Percentiles rank a stretch among this genome's conserved stretches.
Evolutionary conservation across 768 basidiomycete species (phyloP).

Genomic region (Pholiota molesta): DNA sequence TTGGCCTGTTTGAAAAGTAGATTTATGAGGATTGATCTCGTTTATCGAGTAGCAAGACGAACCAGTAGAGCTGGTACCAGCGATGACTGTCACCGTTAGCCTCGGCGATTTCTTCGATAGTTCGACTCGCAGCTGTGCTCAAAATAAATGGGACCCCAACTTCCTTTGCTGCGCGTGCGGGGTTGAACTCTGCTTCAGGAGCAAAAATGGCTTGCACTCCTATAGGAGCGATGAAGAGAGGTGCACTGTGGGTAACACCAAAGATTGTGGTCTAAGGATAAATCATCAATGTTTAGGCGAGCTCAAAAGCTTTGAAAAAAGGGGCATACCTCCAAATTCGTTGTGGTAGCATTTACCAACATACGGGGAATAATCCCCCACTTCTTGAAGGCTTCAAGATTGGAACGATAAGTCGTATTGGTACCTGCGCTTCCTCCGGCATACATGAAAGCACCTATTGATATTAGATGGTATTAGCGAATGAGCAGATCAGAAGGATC

Average conservation of each 20-base stretch:
- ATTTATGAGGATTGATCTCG: not conserved
- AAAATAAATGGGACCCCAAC: slow-evolving; percentile 72
- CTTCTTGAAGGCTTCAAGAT: slow-evolving; percentile 62
- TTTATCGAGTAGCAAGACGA: slow-evolving; percentile 9
- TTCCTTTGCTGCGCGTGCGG: slow-evolving; percentile 64
- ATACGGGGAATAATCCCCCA: slow-evolving; percentile 83
- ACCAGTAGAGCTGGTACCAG: slow-evolving; percentile 89
- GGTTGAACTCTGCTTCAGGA: slow-evolving; percentile 70
- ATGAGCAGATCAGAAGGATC: not conserved
- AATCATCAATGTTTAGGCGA: not conserved
- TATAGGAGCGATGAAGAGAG: slow-evolving; percentile 71
- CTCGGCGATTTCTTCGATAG: slow-evolving; percentile 77
- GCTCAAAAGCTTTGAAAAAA: not conserved
- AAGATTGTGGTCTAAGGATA: slow-evolving; percentile 64
- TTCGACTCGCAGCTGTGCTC: slow-evolving; percentile 72
- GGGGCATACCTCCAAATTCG: slow-evolving; percentile 58
- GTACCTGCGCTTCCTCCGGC: slow-evolving; percentile 79
- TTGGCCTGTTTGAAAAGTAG: slow-evolving; percentile 50
- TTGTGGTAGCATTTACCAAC: slow-evolving; percentile 61
- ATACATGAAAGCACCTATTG: slow-evolving; percentile 69
- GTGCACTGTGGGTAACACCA: slow-evolving; percentile 62
- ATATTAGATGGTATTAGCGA: not conserved
- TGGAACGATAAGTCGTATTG: slow-evolving; percentile 65
- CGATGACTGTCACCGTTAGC: slow-evolving; percentile 70
- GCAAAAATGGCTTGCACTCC: slow-evolving; percentile 81